phyloP scores from a whole-genome alignment of 2,329 filamentous ascomycete species.

The Mycosphaerella sp. region DNA sequence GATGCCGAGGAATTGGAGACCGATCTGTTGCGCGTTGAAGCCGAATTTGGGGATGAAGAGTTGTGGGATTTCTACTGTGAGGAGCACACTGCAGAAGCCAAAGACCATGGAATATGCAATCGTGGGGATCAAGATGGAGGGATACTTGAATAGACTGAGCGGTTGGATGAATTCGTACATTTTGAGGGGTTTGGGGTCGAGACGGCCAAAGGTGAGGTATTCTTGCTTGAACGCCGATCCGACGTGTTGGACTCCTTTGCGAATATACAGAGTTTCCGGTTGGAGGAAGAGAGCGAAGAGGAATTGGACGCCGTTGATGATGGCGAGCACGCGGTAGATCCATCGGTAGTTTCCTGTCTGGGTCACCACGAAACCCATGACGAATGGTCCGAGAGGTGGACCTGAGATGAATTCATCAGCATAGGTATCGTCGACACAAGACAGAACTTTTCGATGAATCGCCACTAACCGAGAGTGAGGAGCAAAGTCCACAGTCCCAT shows the following conservation, averaged over 20 bases:
- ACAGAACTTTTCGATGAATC: too few species aligned
- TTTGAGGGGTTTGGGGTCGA: slow-evolving; percentile 48
- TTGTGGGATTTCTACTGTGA: slow-evolving; percentile 55
- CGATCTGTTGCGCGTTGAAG: slow-evolving; percentile 52
- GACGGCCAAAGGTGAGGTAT: slow-evolving; percentile 43
- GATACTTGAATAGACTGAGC: slow-evolving; percentile 41
- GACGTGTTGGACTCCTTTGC: slow-evolving; percentile 33
- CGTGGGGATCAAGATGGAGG: slow-evolving; percentile 47
- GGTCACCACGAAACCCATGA: slow-evolving; percentile 43
- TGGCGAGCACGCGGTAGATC: slow-evolving; percentile 55
- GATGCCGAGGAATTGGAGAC: slow-evolving; percentile 52
- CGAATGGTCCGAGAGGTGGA: slow-evolving; percentile 39
- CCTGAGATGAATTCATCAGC: slow-evolving; percentile 3
- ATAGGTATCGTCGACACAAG: too few species aligned
- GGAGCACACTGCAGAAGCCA: slow-evolving; percentile 47
- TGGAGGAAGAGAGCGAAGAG: slow-evolving; percentile 51
- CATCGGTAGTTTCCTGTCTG: slow-evolving; percentile 48
- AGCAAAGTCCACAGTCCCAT: slow-evolving; percentile 55
- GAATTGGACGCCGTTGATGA: slow-evolving; percentile 52
- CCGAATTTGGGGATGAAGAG: slow-evolving; percentile 51
- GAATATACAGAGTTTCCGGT: slow-evolving; percentile 51
- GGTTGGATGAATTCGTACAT: slow-evolving; percentile 49
- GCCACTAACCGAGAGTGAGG: slow-evolving; percentile 40
- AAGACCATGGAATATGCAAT: slow-evolving; percentile 53
- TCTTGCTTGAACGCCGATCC: slow-evolving; percentile 41